Conservation (phyloP, 129 eudicot genomes). For the Solidago caesia region DNA sequence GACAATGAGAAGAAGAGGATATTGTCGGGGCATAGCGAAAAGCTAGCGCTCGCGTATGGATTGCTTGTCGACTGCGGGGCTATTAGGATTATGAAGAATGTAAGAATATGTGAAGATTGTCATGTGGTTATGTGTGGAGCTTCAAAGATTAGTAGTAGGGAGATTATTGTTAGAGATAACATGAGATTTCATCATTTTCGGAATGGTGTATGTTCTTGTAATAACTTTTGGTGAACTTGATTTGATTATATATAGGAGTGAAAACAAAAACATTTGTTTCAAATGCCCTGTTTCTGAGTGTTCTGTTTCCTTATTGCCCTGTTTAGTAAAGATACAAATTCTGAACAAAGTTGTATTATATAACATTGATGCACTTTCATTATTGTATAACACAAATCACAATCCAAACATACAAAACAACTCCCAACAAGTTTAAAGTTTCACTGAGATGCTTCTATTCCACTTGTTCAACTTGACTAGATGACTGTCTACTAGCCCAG, state of each 20-base stretch:
- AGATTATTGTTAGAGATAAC: constrained; percentile 54
- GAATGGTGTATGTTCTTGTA: constrained; percentile 52
- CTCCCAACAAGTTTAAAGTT: no score
- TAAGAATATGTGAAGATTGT: constrained; percentile 60
- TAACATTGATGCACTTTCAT: neutral
- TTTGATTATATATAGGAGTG: no score
- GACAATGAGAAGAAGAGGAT: constrained; percentile 48
- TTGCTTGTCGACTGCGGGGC: constrained; percentile 37
- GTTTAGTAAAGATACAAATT: neutral
- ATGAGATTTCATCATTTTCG: constrained; percentile 50
- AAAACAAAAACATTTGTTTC: neutral
- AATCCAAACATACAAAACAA: neutral
- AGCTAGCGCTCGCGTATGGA: constrained; percentile 54
- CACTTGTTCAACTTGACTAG: no score
- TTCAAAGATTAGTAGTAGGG: constrained; percentile 44
- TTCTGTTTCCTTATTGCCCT: no score
- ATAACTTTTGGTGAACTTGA: constrained; percentile 46
- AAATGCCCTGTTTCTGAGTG: neutral
- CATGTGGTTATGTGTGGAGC: constrained; percentile 51
- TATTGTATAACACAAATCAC: neutral
- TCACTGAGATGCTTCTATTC: no score
- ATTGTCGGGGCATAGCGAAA: constrained; percentile 57
- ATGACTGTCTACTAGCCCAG: no score
- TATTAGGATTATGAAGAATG: constrained; percentile 52
- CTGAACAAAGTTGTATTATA: neutral